phyloP scores from a whole-genome alignment of 2,329 filamentous ascomycete species.

The Pseudogymnoascus sp. region DNA sequence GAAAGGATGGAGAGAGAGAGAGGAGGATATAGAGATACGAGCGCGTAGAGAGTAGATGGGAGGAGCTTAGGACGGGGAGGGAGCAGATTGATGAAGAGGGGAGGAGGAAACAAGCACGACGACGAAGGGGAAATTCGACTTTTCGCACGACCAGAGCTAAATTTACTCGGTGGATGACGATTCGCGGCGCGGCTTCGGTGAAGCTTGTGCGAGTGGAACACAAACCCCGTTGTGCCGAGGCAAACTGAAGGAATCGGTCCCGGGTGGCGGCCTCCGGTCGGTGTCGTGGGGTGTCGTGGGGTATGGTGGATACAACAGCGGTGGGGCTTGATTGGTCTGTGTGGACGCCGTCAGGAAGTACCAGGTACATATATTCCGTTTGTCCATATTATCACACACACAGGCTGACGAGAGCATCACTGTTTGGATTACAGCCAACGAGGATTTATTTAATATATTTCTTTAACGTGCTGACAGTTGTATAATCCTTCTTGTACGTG shows the following conservation, averaged over 20 bases:
- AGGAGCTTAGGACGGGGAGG: neutral
- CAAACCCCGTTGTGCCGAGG: slow-evolving; percentile 3
- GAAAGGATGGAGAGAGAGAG: neutral
- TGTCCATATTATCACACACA: neutral
- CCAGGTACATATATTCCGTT: neutral
- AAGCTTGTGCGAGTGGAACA: slow-evolving; percentile 9
- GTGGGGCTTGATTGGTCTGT: neutral
- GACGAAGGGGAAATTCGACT: neutral
- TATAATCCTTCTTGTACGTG: neutral
- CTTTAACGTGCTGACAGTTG: neutral
- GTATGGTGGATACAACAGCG: neutral
- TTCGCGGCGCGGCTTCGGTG: neutral
- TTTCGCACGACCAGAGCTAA: slow-evolving; percentile 5
- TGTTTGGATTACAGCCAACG: neutral
- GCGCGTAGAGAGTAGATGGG: neutral
- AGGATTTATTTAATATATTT: neutral
- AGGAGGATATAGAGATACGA: neutral
- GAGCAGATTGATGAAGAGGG: neutral
- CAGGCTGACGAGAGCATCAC: neutral
- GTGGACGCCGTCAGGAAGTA: neutral
- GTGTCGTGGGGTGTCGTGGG: neutral
- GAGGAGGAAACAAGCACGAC: neutral
- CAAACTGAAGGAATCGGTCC: neutral
- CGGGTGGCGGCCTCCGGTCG: neutral
- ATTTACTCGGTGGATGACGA: neutral